phyloP scores from a whole-genome alignment of 495 filamentous ascomycete genomes.

The Polyplosphaeria fusca region DNA sequence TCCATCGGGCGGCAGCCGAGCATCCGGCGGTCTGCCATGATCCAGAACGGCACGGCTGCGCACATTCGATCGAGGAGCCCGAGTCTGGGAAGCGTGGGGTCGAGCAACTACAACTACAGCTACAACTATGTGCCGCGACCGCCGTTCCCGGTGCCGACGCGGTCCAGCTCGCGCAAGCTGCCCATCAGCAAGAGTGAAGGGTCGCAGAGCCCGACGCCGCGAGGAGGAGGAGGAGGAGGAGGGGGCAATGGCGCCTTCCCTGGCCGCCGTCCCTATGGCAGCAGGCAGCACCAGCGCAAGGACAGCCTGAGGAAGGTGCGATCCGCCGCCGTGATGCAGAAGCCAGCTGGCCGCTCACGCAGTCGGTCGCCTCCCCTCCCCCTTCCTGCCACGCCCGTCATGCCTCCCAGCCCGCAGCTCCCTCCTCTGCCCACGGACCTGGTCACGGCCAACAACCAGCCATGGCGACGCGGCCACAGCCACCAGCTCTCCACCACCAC shows the following conservation, averaged over 20 bases:
- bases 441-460: conserved; percentile 51
- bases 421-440: conserved; percentile 74
- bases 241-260: conserved; percentile 27
- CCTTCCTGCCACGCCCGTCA: conserved; percentile 28
- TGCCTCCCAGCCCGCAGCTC: conserved; percentile 57
- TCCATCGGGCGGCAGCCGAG: conserved; percentile 44
- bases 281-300: conserved; percentile 48
- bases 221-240: no score
- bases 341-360: conserved; percentile 36
- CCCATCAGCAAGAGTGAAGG: conserved; percentile 72
- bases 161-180: conserved; percentile 79
- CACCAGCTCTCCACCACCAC: conserved; percentile 56
- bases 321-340: conserved; percentile 71
- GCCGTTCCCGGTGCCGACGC: conserved; percentile 82
- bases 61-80: conserved; percentile 74
- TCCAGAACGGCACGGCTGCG: conserved; percentile 70
- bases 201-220: conserved; percentile 70
- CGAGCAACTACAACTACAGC: conserved; percentile 35
- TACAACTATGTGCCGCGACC: conserved; percentile 28
- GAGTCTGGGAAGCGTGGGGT: conserved; percentile 60
- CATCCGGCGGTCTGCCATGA: conserved; percentile 65
- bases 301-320: conserved; percentile 70
- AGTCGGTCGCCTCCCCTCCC: conserved; percentile 37
- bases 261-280: conserved; percentile 27
- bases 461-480: conserved; percentile 42